These are phyloP conservation scores for Luvunga scandens DNA, from an alignment of 345 rosid genomes.

Conservation along the genomic window DNA sequence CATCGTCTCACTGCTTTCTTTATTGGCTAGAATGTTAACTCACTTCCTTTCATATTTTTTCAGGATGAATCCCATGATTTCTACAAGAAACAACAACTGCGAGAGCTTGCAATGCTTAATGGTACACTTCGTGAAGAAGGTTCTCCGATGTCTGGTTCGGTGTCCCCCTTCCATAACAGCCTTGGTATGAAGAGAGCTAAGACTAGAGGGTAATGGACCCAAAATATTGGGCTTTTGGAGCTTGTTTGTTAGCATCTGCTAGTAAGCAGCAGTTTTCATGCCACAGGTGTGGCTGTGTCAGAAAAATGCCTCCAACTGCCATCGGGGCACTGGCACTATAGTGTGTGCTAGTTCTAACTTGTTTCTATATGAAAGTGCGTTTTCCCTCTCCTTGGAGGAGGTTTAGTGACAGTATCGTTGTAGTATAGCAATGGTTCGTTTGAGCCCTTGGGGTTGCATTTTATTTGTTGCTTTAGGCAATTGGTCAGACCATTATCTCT, in stretches of 20 bases:
- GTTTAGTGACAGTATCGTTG: slow-evolving; percentile 14
- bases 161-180: slow-evolving; percentile 82
- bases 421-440: not conserved
- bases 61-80: slow-evolving; percentile 95
- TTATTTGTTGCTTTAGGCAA: slow-evolving; percentile 7
- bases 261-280: slow-evolving; percentile 26
- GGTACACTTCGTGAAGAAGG: slow-evolving; percentile 92
- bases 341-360: slow-evolving; percentile 37
- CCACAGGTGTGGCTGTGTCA: slow-evolving; percentile 28
- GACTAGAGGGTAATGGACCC: slow-evolving; percentile 61
- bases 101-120: slow-evolving; percentile 94
- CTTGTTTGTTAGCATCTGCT: slow-evolving; percentile 28
- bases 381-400: slow-evolving; percentile 21
- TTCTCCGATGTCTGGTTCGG: slow-evolving; percentile 90
- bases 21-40: not conserved
- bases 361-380: slow-evolving; percentile 39
- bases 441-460: slow-evolving; percentile 3
- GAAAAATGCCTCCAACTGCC: slow-evolving; percentile 39
- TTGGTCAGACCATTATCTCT: slow-evolving; percentile 9
- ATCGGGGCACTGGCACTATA: slow-evolving; percentile 42
- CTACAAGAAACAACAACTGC: slow-evolving; percentile 93
- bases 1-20: not conserved
- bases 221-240: slow-evolving; percentile 24
- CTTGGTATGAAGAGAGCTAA: slow-evolving; percentile 98
- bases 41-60: not conserved